Evolutionary conservation across 2,329 filamentous ascomycete genomes (phyloP).

Genomic region (Aotearoamyces nothofagi): DNA sequence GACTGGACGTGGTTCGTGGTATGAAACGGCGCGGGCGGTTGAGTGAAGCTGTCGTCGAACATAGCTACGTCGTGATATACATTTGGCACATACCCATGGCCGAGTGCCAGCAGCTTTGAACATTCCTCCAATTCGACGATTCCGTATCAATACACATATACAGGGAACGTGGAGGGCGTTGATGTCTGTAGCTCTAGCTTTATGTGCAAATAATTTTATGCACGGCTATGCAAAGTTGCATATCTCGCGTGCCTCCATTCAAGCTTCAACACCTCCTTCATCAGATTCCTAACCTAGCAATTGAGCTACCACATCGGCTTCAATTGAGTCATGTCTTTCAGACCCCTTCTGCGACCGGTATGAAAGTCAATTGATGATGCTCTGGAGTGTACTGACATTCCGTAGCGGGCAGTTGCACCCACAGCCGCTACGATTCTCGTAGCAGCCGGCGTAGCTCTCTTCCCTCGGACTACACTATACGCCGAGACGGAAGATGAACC

Average conservation of each 20-base stretch:
- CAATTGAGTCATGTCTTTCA: slow-evolving; percentile 32
- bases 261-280: no score
- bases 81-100: slow-evolving; percentile 34
- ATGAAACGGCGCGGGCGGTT: slow-evolving; percentile 5
- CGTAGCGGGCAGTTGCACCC: slow-evolving; percentile 31
- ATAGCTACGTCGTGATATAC: slow-evolving; percentile 22
- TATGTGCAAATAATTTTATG: slow-evolving; percentile 1
- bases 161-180: background rate
- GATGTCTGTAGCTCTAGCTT: no score
- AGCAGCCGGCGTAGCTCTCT: slow-evolving; percentile 28
- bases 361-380: slow-evolving; percentile 9
- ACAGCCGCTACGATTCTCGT: slow-evolving; percentile 24
- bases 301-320: slow-evolving; percentile 10
- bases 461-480: slow-evolving; percentile 27
- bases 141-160: background rate
- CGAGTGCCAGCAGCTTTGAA: slow-evolving; percentile 14
- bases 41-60: slow-evolving; percentile 6
- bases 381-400: slow-evolving; percentile 9
- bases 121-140: slow-evolving; percentile 9
- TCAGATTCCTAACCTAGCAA: no score
- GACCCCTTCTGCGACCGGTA: slow-evolving; percentile 35
- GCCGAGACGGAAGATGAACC: slow-evolving; percentile 27
- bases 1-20: slow-evolving; percentile 7
- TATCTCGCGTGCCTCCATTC: no score
- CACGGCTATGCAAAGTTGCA: background rate